Percentiles rank a stretch among this genome's conserved stretches.
These are phyloP conservation scores for Irpex sp. DNA, from an alignment of 1,284 basidiomycete genomes.

Conservation along the genomic window DNA sequence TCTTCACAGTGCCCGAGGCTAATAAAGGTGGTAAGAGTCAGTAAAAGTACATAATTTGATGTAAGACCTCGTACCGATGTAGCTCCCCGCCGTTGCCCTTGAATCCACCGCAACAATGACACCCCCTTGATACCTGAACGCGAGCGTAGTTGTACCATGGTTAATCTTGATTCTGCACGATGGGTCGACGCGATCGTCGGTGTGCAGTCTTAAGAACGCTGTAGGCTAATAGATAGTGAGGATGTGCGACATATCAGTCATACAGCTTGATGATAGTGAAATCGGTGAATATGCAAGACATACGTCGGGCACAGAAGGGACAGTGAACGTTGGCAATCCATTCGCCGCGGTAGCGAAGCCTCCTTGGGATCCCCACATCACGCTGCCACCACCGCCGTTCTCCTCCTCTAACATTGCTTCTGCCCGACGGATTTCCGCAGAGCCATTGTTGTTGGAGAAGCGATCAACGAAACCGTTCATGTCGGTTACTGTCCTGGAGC, in stretches of 20 bases:
- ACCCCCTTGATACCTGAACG: constrained; percentile 95
- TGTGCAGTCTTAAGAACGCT: constrained; percentile 85
- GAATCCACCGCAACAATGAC: constrained; percentile 99
- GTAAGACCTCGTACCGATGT: constrained; percentile 71
- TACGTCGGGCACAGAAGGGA: constrained; percentile 75
- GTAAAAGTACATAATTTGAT: neutral
- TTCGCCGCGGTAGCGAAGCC: constrained; percentile 74
- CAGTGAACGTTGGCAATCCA: constrained; percentile 65
- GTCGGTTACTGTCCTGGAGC: constrained; percentile 5
- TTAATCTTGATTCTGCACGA: constrained; percentile 96
- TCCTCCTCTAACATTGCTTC: constrained; percentile 56
- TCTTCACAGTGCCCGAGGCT: constrained; percentile 96
- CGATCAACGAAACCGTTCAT: constrained; percentile 79
- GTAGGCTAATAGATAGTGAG: constrained; percentile 59
- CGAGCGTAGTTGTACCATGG: constrained; percentile 98
- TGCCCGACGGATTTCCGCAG: constrained; percentile 48
- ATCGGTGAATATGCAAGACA: constrained; percentile 26
- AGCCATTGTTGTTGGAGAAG: constrained; percentile 54
- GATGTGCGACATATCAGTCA: neutral
- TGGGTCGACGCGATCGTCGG: constrained; percentile 91
- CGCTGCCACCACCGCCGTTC: constrained; percentile 51
- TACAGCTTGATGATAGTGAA: no score
- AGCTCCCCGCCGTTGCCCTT: constrained; percentile 94
- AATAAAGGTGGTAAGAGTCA: neutral
- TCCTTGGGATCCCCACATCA: constrained; percentile 76